Base-by-base conservation (phyloP, 345 rosid genomes). In the Diplotaxis tenuifolia region DNA sequence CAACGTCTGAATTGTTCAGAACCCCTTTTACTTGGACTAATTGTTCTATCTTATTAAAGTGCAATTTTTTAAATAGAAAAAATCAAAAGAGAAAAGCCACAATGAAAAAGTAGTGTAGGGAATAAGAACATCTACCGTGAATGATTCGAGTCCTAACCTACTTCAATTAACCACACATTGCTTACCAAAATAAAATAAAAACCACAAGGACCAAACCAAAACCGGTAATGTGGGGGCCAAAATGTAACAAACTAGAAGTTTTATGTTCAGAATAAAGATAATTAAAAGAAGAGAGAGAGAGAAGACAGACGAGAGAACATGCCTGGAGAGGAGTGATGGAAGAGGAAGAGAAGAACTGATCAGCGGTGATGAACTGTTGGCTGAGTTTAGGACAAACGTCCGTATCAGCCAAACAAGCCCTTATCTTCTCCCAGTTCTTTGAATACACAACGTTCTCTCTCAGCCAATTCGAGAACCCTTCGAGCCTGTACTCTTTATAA, bases 271-370 rank as follows among this genome's bases (percentile, higher is more conserved):
- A n/a, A n/a, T n/a, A 4, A 31, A 19, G 0, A 55, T 25, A 61
- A 20, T 4, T 20, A 8, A 62, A 28, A 19, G 1, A 38, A 6
- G 7, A 74, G 53, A 18, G 27, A 12, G 8, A 53, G 15, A n/a
- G n/a, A n/a, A n/a, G n/a, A n/a, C n/a, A n/a, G n/a, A n/a, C n/a
- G 7, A 47, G 59, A 54, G 22, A 32, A 62, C 82, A 75, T 73
- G 58, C 96, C 96, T 93, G 97, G 64, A 93, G 84, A 65, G 98
- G 96, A 27, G 94, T 85, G 83, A 91, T 64, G 49, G 45, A 81
- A 49, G 87, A 80, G 12, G 74, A 66, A 6, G 75, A 61, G 58
- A 81, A 89, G 84, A 88, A 91, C 74, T 93, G 98, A 71, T 91
- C 96, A 16, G 90, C 87, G 3, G 89, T 78, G 36, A 85, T 29